These are phyloP conservation scores for Begonia loranthoides DNA, from an alignment of 306 rosid species.

Conservation along the genomic window DNA sequence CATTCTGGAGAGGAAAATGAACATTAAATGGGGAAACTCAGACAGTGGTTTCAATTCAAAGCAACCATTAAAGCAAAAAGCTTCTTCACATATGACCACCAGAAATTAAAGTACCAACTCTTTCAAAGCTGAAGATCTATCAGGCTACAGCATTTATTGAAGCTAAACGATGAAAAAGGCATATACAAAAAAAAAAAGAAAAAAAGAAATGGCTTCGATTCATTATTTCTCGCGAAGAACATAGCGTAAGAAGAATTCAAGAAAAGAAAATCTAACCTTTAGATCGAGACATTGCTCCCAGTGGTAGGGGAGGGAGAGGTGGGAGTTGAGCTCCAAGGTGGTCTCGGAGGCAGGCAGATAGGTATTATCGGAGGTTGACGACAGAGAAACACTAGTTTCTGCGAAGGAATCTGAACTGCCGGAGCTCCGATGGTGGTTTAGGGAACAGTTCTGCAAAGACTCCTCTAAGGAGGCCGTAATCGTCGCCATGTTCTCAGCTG, in stretches of 20 bases:
- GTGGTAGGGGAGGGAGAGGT: slow-evolving; percentile 77
- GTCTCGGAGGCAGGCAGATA: slow-evolving; percentile 23
- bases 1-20: neutral
- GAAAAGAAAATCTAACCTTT: slow-evolving; percentile 32
- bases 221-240: too few species aligned
- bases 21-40: too few species aligned
- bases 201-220: neutral
- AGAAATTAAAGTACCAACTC: too few species aligned
- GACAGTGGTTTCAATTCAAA: too few species aligned
- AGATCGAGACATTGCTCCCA: slow-evolving; percentile 99
- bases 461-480: slow-evolving; percentile 80
- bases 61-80: neutral
- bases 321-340: slow-evolving; percentile 80
- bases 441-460: slow-evolving; percentile 67
- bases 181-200: neutral
- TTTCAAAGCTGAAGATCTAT: too few species aligned
- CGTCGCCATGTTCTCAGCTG: slow-evolving; percentile 54
- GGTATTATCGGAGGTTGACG: neutral
- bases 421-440: slow-evolving; percentile 24
- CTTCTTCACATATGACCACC: too few species aligned
- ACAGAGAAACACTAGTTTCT: too few species aligned
- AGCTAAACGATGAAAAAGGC: neutral
- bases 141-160: neutral
- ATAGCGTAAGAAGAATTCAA: neutral
- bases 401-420: neutral